phyloP scores from a whole-genome alignment of 257 asterid genomes.

The Solanum okadae region DNA sequence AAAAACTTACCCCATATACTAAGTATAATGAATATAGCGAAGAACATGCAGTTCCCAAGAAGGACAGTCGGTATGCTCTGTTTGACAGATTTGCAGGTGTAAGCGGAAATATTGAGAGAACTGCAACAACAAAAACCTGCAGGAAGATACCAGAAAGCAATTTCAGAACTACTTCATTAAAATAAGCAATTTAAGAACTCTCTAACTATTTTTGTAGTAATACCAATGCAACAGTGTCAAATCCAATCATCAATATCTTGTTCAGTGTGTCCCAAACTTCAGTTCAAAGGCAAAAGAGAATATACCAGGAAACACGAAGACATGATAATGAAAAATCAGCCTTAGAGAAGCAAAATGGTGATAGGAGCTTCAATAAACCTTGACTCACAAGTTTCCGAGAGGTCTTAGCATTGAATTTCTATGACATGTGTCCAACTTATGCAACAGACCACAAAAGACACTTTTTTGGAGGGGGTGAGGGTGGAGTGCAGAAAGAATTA shows the following conservation, averaged over 20 bases:
- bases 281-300: neutral
- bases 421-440: neutral
- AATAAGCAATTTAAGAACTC: neutral
- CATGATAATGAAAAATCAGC: neutral
- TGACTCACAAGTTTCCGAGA: neutral
- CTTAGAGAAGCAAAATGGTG: neutral
- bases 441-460: neutral
- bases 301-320: neutral
- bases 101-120: conserved; percentile 73
- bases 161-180: neutral
- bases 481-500: neutral
- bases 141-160: neutral
- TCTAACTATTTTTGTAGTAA: neutral
- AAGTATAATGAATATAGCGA: conserved; percentile 72
- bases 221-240: neutral
- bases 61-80: conserved; percentile 74
- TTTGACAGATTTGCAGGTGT: conserved; percentile 62
- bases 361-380: neutral
- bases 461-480: neutral
- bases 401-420: neutral
- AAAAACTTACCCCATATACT: conserved; percentile 74
- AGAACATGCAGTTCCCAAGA: conserved; percentile 72
- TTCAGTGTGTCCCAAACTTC: neutral
- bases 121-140: conserved; percentile 73
- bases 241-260: neutral